Percentiles rank a stretch among this genome's conserved stretches.
Conservation (phyloP, 345 rosid genomes). For the Rhodamnia argentea region DNA sequence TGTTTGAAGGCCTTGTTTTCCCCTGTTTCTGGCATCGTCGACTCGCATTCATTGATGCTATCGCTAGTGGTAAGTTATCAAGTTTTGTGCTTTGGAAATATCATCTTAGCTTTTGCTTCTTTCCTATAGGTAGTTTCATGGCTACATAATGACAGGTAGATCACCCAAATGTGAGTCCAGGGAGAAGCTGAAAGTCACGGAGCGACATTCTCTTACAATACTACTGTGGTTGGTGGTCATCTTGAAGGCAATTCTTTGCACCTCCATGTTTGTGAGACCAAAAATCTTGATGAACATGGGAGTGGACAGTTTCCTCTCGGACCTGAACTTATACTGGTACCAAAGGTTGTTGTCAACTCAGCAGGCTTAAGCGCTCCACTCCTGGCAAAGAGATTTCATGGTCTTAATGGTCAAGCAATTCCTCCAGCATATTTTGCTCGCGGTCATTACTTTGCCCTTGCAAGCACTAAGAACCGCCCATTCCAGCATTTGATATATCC, state of each 20-base stretch:
- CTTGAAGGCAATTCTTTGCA: constrained; percentile 41
- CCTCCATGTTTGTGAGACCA: constrained; percentile 42
- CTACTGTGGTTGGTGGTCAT: constrained; percentile 57
- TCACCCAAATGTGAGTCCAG: constrained; percentile 32
- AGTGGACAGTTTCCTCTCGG: constrained; percentile 18
- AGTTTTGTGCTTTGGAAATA: neutral
- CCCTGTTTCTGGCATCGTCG: constrained; percentile 70
- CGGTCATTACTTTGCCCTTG: constrained; percentile 73
- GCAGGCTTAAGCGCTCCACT: constrained; percentile 72
- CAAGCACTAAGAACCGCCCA: constrained; percentile 35
- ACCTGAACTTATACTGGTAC: constrained; percentile 49
- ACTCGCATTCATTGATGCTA: constrained; percentile 76
- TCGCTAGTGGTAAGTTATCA: constrained; percentile 50
- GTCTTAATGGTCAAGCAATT: constrained; percentile 27
- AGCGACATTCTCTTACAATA: constrained; percentile 67
- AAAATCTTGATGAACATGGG: constrained; percentile 25
- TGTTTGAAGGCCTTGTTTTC: constrained; percentile 78
- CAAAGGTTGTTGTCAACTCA: constrained; percentile 67
- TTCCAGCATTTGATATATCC: constrained; percentile 76
- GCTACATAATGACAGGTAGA: constrained; percentile 30
- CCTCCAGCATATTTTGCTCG: constrained; percentile 66
- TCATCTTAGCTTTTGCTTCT: neutral
- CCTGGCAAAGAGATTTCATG: constrained; percentile 58
- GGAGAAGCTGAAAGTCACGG: constrained; percentile 73
- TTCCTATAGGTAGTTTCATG: constrained; percentile 8